Percentiles rank a stretch among this genome's conserved stretches.
Evolutionary conservation across 306 rosid species (phyloP).

Genomic region (Quercus dentata): DNA sequence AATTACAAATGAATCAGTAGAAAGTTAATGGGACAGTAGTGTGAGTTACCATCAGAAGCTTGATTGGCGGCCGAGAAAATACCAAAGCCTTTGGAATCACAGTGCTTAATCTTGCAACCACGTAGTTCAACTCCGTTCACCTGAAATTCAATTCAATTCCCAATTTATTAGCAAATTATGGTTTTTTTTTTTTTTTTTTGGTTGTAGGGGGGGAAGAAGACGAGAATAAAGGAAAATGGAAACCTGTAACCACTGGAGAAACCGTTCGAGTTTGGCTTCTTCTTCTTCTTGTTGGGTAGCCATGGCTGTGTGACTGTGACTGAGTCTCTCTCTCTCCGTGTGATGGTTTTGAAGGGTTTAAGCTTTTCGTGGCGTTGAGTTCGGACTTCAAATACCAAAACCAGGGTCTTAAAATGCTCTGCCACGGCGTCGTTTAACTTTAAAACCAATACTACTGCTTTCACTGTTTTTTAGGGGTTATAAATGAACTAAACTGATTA

Average conservation of each 20-base stretch:
- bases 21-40: conserved; percentile 4
- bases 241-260: conserved; percentile 82
- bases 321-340: too few relatives aligned
- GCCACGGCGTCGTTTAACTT: too few relatives aligned
- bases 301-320: conserved; percentile 32
- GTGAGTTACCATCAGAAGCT: conserved; percentile 67
- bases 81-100: conserved; percentile 85
- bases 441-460: too few relatives aligned
- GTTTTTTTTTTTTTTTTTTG: background rate
- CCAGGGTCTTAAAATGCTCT: too few relatives aligned
- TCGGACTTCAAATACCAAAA: background rate
- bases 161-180: conserved; percentile 4
- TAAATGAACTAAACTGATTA: too few relatives aligned
- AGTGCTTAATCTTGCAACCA: conserved; percentile 67
- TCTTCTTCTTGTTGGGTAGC: conserved; percentile 36
- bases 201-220: background rate
- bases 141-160: conserved; percentile 35
- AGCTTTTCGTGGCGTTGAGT: background rate
- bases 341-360: background rate
- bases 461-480: too few relatives aligned
- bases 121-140: conserved; percentile 71
- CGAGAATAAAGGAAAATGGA: background rate
- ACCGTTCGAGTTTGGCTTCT: conserved; percentile 59
- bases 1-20: background rate
- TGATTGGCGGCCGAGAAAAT: conserved; percentile 45